Percentiles rank a stretch among this genome's conserved stretches.
phyloP scores from a whole-genome alignment of 805 yeast genomes.

The Lachancea fermentati region DNA sequence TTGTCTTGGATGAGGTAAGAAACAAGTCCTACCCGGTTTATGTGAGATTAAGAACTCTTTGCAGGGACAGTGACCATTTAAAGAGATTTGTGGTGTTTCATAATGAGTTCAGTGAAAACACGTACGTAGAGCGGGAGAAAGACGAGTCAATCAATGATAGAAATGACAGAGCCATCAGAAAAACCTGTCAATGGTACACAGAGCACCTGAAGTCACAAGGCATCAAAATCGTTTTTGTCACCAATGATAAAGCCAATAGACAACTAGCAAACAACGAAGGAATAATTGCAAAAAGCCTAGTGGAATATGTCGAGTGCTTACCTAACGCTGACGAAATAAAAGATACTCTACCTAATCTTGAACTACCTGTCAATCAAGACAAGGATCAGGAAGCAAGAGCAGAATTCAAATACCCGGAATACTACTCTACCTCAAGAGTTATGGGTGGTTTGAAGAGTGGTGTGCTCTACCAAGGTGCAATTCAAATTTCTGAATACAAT shows the following conservation, averaged over 20 bases:
- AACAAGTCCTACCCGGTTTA: constrained; percentile 85
- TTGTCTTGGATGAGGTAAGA: constrained; percentile 88
- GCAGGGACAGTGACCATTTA: constrained; percentile 53
- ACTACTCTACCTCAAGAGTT: constrained; percentile 72
- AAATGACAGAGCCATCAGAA: constrained; percentile 86
- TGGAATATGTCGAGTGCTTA: constrained; percentile 64
- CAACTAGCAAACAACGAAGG: constrained; percentile 50
- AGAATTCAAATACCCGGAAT: constrained; percentile 66
- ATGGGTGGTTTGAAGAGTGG: constrained; percentile 91
- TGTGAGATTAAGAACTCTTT: constrained; percentile 70
- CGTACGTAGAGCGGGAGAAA: constrained; percentile 54
- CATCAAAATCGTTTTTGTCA: constrained; percentile 51
- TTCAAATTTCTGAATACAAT: constrained; percentile 79
- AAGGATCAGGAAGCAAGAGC: constrained; percentile 24
- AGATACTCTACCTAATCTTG: constrained; percentile 67
- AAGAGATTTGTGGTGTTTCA: constrained; percentile 89
- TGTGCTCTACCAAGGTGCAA: constrained; percentile 76
- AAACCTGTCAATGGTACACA: constrained; percentile 64
- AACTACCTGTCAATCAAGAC: constrained; percentile 26
- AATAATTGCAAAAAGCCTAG: constrained; percentile 48
- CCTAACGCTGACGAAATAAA: constrained; percentile 69
- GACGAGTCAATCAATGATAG: constrained; percentile 81
- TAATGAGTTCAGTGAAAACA: constrained; percentile 77
- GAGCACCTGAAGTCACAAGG: constrained; percentile 47
- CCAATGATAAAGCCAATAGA: constrained; percentile 73